phyloP scores from a whole-genome alignment of 306 rosid genomes.

The Prunus salicina region DNA sequence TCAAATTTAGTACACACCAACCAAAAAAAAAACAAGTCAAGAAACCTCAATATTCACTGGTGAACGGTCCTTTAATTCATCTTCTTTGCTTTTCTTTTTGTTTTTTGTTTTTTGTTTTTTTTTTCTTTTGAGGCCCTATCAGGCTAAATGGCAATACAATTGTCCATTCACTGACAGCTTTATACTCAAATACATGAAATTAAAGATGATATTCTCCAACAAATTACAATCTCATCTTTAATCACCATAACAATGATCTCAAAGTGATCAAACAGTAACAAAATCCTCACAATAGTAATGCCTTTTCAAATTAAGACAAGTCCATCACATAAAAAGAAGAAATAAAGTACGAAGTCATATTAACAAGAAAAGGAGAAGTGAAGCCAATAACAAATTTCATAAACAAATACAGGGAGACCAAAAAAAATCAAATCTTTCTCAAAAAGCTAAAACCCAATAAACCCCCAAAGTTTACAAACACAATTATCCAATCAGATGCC shows the following conservation, averaged over 20 bases:
- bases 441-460: not conserved
- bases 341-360: not conserved
- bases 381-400: not conserved
- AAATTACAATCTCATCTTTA: not conserved
- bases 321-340: not conserved
- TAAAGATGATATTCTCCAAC: not conserved
- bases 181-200: not conserved
- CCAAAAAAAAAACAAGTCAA: not conserved
- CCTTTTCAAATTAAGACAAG: not conserved
- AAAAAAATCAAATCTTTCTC: not conserved
- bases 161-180: not conserved
- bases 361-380: not conserved
- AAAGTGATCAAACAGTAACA: not conserved
- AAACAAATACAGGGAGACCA: not conserved
- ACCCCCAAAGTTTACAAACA: not conserved
- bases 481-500: not conserved
- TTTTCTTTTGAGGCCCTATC: not conserved
- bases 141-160: not conserved
- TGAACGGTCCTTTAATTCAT: not conserved
- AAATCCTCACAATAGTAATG: not conserved
- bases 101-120: not conserved
- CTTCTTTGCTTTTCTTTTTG: not conserved
- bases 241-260: not conserved
- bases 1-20: not conserved
- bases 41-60: not conserved